Evolutionary conservation across 2,329 filamentous ascomycete species (phyloP).

Genomic region (Colletotrichum cereale): DNA sequence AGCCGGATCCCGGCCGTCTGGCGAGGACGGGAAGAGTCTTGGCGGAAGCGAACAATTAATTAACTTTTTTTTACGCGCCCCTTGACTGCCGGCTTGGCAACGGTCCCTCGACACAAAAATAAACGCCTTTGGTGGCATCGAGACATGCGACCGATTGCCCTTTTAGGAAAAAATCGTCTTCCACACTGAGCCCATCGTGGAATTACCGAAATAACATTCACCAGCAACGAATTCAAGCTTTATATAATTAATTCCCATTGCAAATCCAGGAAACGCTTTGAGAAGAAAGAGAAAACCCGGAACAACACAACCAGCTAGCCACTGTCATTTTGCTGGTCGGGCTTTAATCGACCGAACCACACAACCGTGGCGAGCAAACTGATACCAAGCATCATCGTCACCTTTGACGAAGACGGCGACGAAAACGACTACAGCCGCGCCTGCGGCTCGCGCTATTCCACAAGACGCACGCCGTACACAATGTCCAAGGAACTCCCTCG

Average conservation of each 20-base stretch:
- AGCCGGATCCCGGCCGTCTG: background rate
- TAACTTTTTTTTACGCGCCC: background rate
- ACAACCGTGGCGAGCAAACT: background rate
- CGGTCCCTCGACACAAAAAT: background rate
- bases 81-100: conserved; percentile 39
- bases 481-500: conserved; percentile 36
- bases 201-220: background rate
- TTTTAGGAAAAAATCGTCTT: conserved; percentile 15
- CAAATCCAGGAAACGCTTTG: background rate
- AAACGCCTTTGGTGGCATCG: background rate
- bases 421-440: background rate
- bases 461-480: background rate
- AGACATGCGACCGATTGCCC: conserved; percentile 29
- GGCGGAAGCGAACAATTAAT: background rate
- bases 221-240: background rate
- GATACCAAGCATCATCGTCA: background rate
- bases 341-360: background rate
- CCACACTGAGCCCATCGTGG: background rate
- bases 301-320: background rate
- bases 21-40: background rate
- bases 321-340: background rate
- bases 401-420: background rate
- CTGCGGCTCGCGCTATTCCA: too few relatives aligned
- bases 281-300: background rate
- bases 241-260: background rate